Percentiles rank a stretch among this genome's conserved stretches.
Evolutionary conservation across 1,139 yeast species (phyloP).

Genomic region (Debaryomyces robertsiae): DNA sequence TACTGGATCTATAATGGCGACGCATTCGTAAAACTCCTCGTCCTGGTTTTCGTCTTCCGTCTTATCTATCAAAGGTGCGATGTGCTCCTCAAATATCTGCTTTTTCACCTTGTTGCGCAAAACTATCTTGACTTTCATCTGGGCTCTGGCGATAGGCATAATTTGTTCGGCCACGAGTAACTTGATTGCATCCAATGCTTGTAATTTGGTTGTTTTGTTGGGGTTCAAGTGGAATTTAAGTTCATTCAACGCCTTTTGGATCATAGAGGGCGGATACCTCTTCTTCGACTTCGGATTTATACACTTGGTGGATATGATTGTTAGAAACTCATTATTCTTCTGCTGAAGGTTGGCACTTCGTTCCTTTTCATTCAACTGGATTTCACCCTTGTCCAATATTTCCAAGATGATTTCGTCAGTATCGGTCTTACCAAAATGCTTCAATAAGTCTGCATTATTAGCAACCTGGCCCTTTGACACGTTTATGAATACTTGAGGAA

Average conservation of each 20-base stretch:
- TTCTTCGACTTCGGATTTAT: conserved; percentile 88
- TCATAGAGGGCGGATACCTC: conserved; percentile 92
- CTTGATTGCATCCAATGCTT: conserved; percentile 90
- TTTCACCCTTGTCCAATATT: conserved; percentile 86
- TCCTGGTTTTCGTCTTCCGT: conserved; percentile 54
- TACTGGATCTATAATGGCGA: conserved; percentile 86
- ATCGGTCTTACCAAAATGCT: conserved; percentile 76
- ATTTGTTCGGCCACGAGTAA: conserved; percentile 74
- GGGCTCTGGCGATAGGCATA: conserved; percentile 92
- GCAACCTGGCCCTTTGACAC: conserved; percentile 97
- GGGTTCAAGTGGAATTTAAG: conserved; percentile 79
- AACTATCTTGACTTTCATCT: conserved; percentile 77
- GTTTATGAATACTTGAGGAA: conserved; percentile 90
- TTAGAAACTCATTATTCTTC: conserved; percentile 80
- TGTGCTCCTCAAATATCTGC: conserved; percentile 45
- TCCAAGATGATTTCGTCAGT: conserved; percentile 74
- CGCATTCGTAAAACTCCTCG: conserved; percentile 57
- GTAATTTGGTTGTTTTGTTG: conserved; percentile 80
- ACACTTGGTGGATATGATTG: conserved; percentile 84
- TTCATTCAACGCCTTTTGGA: conserved; percentile 82
- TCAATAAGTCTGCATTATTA: conserved; percentile 75
- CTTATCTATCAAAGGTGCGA: conserved; percentile 53
- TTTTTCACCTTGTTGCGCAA: conserved; percentile 54
- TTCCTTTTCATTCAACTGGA: conserved; percentile 93
- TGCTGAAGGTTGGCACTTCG: conserved; percentile 75